phyloP scores from a whole-genome alignment of 1,139 yeast species.

The Arxiozyma bovina region DNA sequence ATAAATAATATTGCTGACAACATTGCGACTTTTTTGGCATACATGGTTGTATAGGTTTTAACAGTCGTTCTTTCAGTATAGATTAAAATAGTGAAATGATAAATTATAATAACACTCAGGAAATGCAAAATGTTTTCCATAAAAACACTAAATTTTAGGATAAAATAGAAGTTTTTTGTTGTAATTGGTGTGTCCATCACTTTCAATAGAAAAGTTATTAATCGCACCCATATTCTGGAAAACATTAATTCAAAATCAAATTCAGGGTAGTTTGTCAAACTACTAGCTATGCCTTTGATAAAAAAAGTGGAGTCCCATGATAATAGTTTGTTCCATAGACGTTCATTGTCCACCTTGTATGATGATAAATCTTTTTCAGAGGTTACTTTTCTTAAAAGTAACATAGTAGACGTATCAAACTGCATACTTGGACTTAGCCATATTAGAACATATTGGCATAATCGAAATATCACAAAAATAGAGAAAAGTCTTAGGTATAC shows the following conservation, averaged over 20 bases:
- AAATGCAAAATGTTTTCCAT: slow-evolving; percentile 50
- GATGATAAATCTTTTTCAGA: neutral
- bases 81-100: slow-evolving; percentile 37
- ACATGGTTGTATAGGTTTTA: neutral
- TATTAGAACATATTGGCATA: slow-evolving; percentile 35
- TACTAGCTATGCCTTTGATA: slow-evolving; percentile 35
- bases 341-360: slow-evolving; percentile 13
- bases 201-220: slow-evolving; percentile 31
- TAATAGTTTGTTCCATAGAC: slow-evolving; percentile 42
- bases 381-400: neutral
- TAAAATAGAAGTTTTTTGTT: slow-evolving; percentile 33
- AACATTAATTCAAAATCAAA: slow-evolving; percentile 91
- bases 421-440: slow-evolving; percentile 35
- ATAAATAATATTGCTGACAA: slow-evolving; percentile 42
- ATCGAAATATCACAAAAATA: slow-evolving; percentile 34
- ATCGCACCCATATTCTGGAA: slow-evolving; percentile 65
- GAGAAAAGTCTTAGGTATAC: neutral
- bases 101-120: slow-evolving; percentile 43
- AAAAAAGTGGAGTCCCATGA: slow-evolving; percentile 88
- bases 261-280: slow-evolving; percentile 21
- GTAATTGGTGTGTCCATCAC: slow-evolving; percentile 1
- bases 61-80: slow-evolving; percentile 25
- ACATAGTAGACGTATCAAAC: slow-evolving; percentile 37
- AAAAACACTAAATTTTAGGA: slow-evolving; percentile 38
- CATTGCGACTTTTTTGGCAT: slow-evolving; percentile 12